phyloP scores from a whole-genome alignment of 306 rosid genomes.

The Prunus persica region Prunus_persica_NCBIv2 NC_034015.1:21025001-21025500 shows the following conservation, averaged over 20 bases:
- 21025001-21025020: too few relatives aligned
- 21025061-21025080: slow-evolving; percentile 15
- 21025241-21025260: slow-evolving; percentile 56
- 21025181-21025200: neutral
- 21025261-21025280: slow-evolving; percentile 38
- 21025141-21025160: too few relatives aligned
- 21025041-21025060: neutral
- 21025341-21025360: slow-evolving; percentile 17
- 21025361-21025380: neutral
- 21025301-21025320: slow-evolving; percentile 27
- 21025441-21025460: neutral
- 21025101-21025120: neutral
- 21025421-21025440: neutral
- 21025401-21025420: neutral
- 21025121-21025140: neutral
- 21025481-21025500: too few relatives aligned
- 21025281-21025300: slow-evolving; percentile 50
- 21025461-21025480: too few relatives aligned
- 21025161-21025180: too few relatives aligned
- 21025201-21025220: neutral
- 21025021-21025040: neutral
- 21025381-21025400: neutral
- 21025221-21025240: slow-evolving; percentile 22
- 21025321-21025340: neutral
- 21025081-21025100: slow-evolving; percentile 8